Evolutionary conservation across 805 yeast species (phyloP).

Genomic region (Candida palmyrensis): DNA sequence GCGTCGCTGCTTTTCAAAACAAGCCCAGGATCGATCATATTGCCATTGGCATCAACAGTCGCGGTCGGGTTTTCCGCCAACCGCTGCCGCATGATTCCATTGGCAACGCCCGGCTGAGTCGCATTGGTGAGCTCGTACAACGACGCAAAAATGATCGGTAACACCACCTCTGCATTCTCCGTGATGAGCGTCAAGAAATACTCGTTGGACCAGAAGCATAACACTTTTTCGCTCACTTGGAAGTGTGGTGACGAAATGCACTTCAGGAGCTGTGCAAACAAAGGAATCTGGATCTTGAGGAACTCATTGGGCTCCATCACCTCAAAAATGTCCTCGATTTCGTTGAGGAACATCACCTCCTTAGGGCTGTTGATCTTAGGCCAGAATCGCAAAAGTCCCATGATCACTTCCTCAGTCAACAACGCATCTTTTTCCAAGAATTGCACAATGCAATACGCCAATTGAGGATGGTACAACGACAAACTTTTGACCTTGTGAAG

Average conservation of each 20-base stretch:
- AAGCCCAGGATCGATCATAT: conserved; percentile 33
- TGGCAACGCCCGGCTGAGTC: conserved; percentile 39
- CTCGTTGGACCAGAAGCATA: conserved; percentile 92
- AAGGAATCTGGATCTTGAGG: conserved; percentile 83
- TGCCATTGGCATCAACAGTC: conserved; percentile 39
- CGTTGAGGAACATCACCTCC: conserved; percentile 93
- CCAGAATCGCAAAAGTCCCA: conserved; percentile 93
- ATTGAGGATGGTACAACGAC: conserved; percentile 90
- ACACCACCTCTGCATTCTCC: conserved; percentile 85
- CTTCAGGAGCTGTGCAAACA: conserved; percentile 89
- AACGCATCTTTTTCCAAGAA: conserved; percentile 91
- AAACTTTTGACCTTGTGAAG: conserved; percentile 87
- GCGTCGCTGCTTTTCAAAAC: conserved; percentile 26
- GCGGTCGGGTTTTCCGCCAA: conserved; percentile 32
- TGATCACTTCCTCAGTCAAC: conserved; percentile 91
- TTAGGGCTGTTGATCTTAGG: conserved; percentile 93
- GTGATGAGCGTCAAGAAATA: conserved; percentile 85
- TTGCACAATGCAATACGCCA: conserved; percentile 95
- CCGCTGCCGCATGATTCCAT: conserved; percentile 35
- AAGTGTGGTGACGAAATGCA: conserved; percentile 94
- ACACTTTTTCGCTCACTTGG: conserved; percentile 94
- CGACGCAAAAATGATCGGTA: conserved; percentile 89
- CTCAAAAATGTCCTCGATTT: conserved; percentile 94
- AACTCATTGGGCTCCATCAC: conserved; percentile 93
- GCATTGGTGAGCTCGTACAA: conserved; percentile 74